phyloP scores from a whole-genome alignment of 306 rosid species.

The Cotoneaster glaucophyllus region DNA sequence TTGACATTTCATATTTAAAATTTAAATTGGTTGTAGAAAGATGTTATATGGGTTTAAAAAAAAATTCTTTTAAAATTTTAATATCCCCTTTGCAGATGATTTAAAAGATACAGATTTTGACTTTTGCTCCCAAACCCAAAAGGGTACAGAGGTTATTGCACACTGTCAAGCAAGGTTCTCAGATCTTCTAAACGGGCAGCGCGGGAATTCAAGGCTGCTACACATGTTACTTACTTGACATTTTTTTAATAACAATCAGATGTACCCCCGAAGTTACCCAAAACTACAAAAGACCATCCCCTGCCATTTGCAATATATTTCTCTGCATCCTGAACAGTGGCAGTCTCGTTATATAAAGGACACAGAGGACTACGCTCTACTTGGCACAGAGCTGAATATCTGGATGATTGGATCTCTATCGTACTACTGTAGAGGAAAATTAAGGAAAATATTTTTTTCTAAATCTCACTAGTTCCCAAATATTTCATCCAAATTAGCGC shows the following conservation, averaged over 20 bases:
- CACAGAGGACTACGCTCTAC: neutral
- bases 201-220: neutral
- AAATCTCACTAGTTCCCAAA: neutral
- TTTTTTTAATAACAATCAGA: neutral
- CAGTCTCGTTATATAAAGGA: neutral
- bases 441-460: no score
- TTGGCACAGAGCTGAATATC: neutral
- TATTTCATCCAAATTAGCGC: neutral
- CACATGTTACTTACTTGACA: neutral
- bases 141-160: constrained; percentile 16
- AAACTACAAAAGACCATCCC: neutral
- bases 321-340: neutral
- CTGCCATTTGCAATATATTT: neutral
- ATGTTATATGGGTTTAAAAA: no score
- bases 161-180: neutral
- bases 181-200: constrained; percentile 16
- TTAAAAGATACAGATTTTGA: constrained; percentile 8
- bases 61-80: no score
- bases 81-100: no score
- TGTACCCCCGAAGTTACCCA: neutral
- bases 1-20: no score
- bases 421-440: no score
- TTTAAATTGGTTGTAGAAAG: no score
- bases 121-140: neutral
- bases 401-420: neutral